Conservation (phyloP, 768 basidiomycete species). For the Lactarius hatsudake region DNA sequence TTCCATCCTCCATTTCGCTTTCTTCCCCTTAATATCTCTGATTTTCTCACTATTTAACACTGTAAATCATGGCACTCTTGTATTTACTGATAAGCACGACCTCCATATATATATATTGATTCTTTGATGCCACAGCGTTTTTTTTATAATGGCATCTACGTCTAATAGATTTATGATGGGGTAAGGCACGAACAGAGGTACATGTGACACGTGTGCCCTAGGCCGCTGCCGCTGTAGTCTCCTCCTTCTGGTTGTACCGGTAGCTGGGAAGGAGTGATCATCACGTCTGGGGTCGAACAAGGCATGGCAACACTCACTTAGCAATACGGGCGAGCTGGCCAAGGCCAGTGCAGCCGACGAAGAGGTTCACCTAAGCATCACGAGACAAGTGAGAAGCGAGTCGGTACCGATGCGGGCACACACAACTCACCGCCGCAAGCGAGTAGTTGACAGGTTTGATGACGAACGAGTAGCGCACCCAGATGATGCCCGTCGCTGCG, state of each 20-base stretch:
- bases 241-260: constrained; percentile 11
- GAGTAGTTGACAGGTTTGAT: constrained; percentile 95
- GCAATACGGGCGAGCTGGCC: constrained; percentile 62
- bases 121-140: neutral
- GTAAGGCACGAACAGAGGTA: neutral
- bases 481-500: constrained; percentile 92
- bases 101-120: constrained; percentile 9
- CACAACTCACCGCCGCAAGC: constrained; percentile 69
- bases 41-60: constrained; percentile 15
- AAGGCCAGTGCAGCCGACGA: constrained; percentile 65
- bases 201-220: neutral
- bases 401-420: neutral
- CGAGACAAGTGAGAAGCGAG: constrained; percentile 9
- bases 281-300: neutral
- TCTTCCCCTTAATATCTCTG: neutral
- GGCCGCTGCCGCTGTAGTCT: neutral
- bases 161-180: constrained; percentile 1
- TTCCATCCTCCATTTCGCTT: neutral
- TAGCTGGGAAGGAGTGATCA: constrained; percentile 1
- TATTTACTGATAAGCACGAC: constrained; percentile 8
- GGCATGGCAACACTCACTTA: constrained; percentile 44
- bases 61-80: constrained; percentile 22
- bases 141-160: too few species aligned
- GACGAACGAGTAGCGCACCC: constrained; percentile 97
- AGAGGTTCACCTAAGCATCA: constrained; percentile 60